Conservation (phyloP, 768 basidiomycete genomes). For the Albatrellus ellisii region DNA sequence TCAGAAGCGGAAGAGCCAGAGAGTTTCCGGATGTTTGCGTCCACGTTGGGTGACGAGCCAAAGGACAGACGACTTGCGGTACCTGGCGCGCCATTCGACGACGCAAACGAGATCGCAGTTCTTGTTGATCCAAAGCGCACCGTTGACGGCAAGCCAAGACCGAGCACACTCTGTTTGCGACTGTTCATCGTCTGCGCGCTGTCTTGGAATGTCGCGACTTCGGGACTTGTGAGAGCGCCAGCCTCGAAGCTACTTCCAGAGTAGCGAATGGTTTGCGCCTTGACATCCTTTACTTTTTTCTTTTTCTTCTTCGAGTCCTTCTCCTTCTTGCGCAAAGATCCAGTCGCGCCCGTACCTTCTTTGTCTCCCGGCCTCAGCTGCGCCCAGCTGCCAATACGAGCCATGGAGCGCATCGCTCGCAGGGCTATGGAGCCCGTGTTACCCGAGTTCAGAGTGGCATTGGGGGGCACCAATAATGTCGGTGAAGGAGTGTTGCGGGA, state of each 20-base stretch:
- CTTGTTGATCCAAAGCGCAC: constrained; percentile 21
- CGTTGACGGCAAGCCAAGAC: constrained; percentile 46
- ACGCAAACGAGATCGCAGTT: constrained; percentile 8
- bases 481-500: constrained; percentile 8
- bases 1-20: constrained; percentile 28
- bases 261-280: constrained; percentile 23
- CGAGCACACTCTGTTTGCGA: constrained; percentile 44
- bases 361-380: constrained; percentile 33
- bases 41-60: constrained; percentile 6
- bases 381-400: constrained; percentile 62
- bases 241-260: constrained; percentile 60
- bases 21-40: constrained; percentile 17
- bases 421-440: constrained; percentile 55
- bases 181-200: constrained; percentile 13
- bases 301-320: constrained; percentile 22
- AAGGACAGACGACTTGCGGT: neutral
- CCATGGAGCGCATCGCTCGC: constrained; percentile 61
- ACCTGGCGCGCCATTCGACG: neutral
- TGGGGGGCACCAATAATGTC: constrained; percentile 8
- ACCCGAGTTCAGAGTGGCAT: neutral
- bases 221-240: constrained; percentile 33
- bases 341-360: constrained; percentile 13
- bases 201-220: constrained; percentile 7
- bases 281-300: constrained; percentile 14
- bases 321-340: constrained; percentile 16